Evolutionary conservation across 2,329 filamentous ascomycete species (phyloP).

Genomic region (Fusarium chaquense): DNA sequence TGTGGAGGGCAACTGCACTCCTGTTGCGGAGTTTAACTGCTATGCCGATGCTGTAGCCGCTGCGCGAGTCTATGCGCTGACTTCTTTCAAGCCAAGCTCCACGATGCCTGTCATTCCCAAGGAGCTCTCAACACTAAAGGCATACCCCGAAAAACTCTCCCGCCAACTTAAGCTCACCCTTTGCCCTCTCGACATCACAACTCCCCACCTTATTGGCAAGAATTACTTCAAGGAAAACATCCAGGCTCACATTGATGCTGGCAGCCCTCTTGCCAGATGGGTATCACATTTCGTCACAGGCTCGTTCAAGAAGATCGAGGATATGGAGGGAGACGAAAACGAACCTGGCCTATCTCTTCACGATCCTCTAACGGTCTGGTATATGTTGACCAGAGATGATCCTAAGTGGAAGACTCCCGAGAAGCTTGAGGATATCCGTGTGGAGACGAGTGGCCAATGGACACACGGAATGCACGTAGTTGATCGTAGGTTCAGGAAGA

Average conservation of each 20-base stretch:
- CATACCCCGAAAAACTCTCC: slow-evolving; percentile 74
- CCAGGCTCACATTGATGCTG: slow-evolving; percentile 66
- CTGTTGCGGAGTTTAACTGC: slow-evolving; percentile 93
- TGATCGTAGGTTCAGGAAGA: slow-evolving; percentile 74
- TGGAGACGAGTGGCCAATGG: slow-evolving; percentile 95
- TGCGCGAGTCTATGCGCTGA: slow-evolving; percentile 81
- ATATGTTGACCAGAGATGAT: slow-evolving; percentile 73
- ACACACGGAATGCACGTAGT: slow-evolving; percentile 90
- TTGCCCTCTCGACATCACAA: slow-evolving; percentile 83
- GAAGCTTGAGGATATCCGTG: slow-evolving; percentile 81
- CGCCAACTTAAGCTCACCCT: slow-evolving; percentile 74
- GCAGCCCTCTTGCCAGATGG: slow-evolving; percentile 81
- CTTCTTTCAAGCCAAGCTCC: slow-evolving; percentile 76
- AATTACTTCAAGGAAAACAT: slow-evolving; percentile 70
- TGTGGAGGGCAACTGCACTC: slow-evolving; percentile 83
- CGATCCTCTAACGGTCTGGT: slow-evolving; percentile 84
- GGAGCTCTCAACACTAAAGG: slow-evolving; percentile 62
- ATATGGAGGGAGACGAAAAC: slow-evolving; percentile 68
- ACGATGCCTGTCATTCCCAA: slow-evolving; percentile 80
- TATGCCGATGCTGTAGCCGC: slow-evolving; percentile 87
- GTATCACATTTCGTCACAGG: slow-evolving; percentile 77
- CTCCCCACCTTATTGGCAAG: slow-evolving; percentile 73
- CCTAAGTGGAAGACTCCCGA: slow-evolving; percentile 68
- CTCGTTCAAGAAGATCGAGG: slow-evolving; percentile 76
- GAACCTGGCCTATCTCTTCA: slow-evolving; percentile 76